Base-by-base conservation (phyloP, 225 moss, liverwort and hornwort species). In the Rhytidiadelphus loreus region DNA sequence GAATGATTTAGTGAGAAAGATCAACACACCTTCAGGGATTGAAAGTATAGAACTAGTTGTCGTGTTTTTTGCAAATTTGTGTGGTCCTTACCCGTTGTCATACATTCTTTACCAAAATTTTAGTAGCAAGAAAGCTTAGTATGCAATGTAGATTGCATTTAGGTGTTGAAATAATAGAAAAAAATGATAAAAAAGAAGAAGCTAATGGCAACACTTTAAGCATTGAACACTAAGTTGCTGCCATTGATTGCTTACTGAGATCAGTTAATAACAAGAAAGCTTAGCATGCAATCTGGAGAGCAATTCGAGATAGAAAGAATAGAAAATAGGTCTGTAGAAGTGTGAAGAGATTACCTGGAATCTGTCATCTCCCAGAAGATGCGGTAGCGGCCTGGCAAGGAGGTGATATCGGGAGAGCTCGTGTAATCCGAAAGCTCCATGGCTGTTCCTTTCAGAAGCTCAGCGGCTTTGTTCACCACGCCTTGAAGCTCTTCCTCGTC, bases 341-440 rank as follows among this genome's bases (percentile, higher is more conserved):
- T 61, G 72, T n/a, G 55, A 33, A 16, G 46, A 77, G 48, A 39
- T 71, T 74, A 92, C 94, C 88, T 92, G 84, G 86, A 88, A 78
- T 90, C 58, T 22, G 86, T 83, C 89, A 96, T 92, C 94, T 98
- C 97, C 96, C 93, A 92, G 91, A 94, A 96, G 83, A 98, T 89
- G 39, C 96, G 89, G 62, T 98, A 95, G 69, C 92, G 92, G 74
- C 94, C 94, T 12, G 97, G 95, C 61, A 90, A 88, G 43, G 93
- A 88, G 19, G 92, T 80, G 39, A 90, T 30, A 19, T 98, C 96
- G 33, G 87, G 57, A 26, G 90, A 83, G 90, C 94, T 96, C 25
- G 95, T 96, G 90, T 85, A 98, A 81, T 98, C 98, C 41, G 88
- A 70, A 46, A 98, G 89, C 91, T 96, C 95, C 95, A 96, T 95